These are phyloP conservation scores for Akanthomyces uredinophilus DNA, from an alignment of 2,329 filamentous ascomycete species.

Conservation along the genomic window DNA sequence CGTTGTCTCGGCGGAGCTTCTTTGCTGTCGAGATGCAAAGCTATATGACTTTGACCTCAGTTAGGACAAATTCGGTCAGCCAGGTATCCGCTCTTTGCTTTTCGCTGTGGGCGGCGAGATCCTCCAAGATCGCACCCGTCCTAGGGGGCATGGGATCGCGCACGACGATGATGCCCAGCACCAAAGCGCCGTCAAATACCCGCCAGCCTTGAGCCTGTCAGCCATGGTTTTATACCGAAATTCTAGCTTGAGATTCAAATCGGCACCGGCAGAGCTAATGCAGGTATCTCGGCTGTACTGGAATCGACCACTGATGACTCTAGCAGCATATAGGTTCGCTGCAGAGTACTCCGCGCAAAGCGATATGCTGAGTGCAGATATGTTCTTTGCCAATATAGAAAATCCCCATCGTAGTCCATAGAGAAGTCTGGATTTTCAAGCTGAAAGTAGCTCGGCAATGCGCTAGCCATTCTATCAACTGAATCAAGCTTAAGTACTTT, in stretches of 20 bases:
- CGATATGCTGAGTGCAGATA: conserved; percentile 36
- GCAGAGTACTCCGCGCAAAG: conserved; percentile 36
- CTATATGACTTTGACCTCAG: conserved; percentile 38
- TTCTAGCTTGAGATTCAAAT: conserved; percentile 32
- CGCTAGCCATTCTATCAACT: conserved; percentile 27
- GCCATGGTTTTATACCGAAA: conserved; percentile 27
- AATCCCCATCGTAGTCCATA: conserved; percentile 25
- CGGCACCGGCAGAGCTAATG: conserved; percentile 35
- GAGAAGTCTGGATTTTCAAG: conserved; percentile 28
- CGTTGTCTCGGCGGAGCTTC: conserved; percentile 12
- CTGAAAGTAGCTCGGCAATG: conserved; percentile 30
- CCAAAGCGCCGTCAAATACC: conserved; percentile 38
- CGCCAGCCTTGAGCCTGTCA: conserved; percentile 30
- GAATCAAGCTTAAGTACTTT: conserved; percentile 31
- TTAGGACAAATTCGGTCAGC: conserved; percentile 36
- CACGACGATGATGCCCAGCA: conserved; percentile 28
- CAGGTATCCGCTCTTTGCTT: conserved; percentile 35
- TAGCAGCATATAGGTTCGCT: conserved; percentile 34
- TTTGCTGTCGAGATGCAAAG: conserved; percentile 30
- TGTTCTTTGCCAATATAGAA: conserved; percentile 32
- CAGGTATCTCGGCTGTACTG: conserved; percentile 35
- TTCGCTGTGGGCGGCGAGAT: conserved; percentile 36
- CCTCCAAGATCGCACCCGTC: conserved; percentile 23
- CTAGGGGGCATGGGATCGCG: conserved; percentile 23
- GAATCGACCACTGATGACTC: conserved; percentile 36